These are phyloP conservation scores for Penium margaritaceum DNA, from an alignment of 139 green algal species.

Conservation along the genomic window DNA sequence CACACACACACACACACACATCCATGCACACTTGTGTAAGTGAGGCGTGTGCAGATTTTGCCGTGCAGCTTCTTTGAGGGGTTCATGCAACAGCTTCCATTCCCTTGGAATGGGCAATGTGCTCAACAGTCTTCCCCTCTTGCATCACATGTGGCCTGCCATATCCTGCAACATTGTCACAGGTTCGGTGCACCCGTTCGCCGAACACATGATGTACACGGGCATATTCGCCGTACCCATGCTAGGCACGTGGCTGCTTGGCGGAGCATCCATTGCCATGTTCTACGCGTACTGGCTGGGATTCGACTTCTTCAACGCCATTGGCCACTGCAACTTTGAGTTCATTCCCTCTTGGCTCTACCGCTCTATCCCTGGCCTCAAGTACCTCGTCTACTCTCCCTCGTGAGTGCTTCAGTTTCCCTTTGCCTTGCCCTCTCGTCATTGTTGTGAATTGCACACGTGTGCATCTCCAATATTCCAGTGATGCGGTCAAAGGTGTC, in stretches of 20 bases:
- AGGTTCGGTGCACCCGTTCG: conserved; percentile 51
- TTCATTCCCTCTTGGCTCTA: conserved; percentile 46
- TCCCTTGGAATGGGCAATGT: too few species aligned
- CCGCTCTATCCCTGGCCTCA: conserved; percentile 37
- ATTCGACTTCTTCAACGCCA: conserved; percentile 51
- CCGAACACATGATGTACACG: conserved; percentile 51
- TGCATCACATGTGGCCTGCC: too few species aligned
- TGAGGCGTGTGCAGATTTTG: too few species aligned
- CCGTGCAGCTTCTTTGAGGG: too few species aligned
- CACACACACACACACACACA: too few species aligned
- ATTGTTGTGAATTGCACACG: too few species aligned
- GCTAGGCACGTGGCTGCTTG: conserved; percentile 47
- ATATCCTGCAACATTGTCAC: too few species aligned
- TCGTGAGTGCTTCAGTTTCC: conserved; percentile 31
- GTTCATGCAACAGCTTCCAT: too few species aligned
- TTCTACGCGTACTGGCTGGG: conserved; percentile 52
- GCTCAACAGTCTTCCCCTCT: too few species aligned
- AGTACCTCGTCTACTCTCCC: conserved; percentile 54
- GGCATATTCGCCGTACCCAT: conserved; percentile 52
- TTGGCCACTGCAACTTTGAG: conserved; percentile 57
- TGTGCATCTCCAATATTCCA: too few species aligned
- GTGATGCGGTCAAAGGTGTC: too few species aligned
- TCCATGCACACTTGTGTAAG: too few species aligned
- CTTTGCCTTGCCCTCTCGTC: background rate
- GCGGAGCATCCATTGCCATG: conserved; percentile 45